Base-by-base conservation (phyloP, 225 moss, liverwort and hornwort species). In the Antitrichia curtipendula region DNA sequence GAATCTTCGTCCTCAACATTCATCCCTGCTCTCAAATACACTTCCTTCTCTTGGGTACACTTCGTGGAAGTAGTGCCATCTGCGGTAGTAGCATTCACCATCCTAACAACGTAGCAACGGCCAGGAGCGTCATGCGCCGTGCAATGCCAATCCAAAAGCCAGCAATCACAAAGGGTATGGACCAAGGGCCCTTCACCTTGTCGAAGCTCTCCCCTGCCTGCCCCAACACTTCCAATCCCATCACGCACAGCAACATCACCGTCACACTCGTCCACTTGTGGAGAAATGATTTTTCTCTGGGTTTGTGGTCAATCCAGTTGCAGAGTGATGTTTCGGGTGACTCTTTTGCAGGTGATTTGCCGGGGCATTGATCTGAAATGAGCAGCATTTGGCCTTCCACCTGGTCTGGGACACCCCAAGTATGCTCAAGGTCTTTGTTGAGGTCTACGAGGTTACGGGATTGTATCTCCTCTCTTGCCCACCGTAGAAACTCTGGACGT, bases 101-200 rank as follows among this genome's bases (percentile, higher is more conserved):
- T 43, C 52, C 47, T 34, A 80, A 82, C 80, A 87, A 65, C 74
- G 80, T 36, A 14, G 66, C 52, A 18, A 83, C 43, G 36, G 82
- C 90, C 62, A 90, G 81, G 87, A 36, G 65, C 8, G 80, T 71
- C 63, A 93, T 87, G 69, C 93, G 87, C 83, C 87, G 65, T 34
- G 87, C 79, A 47, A 93, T 80, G 50, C 91, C 93, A n/a, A 91
- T 63, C 91, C 93, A 93, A 70, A 93, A 93, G 40, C 90, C 72
- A 61, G 72, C 56, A 27, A 91, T n/a, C 57, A 62, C 85, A 50
- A 80, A 89, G 17, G 90, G 89, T 56, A 93, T 25, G n/a, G 93
- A 88, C 54, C 75, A 84, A 79, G 89, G 91, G 27, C 91, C 85
- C 63, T 89, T 89, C 87, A 91, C 40, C 58, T 71, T 75, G 81